phyloP scores from a whole-genome alignment of 768 basidiomycete species.

The Clitopilus hobsonii region DNA sequence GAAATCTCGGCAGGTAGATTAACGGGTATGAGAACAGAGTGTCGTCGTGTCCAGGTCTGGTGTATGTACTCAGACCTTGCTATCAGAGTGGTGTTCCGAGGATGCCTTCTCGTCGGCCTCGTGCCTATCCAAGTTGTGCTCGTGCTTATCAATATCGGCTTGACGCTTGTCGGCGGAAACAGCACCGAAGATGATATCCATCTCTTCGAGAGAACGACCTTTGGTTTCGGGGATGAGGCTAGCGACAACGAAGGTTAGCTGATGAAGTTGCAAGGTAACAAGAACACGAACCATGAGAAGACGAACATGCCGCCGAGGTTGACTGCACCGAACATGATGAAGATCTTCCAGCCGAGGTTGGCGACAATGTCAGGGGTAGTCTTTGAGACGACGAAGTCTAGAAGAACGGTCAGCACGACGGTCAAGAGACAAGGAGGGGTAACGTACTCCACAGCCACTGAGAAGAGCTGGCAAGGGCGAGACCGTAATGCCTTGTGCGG shows the following conservation, averaged over 20 bases:
- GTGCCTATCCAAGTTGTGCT: conserved; percentile 24
- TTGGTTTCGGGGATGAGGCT: conserved; percentile 62
- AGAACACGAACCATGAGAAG: conserved; percentile 52
- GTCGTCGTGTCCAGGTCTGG: too few species aligned
- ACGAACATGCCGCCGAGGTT: conserved; percentile 67
- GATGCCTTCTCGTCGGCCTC: neutral
- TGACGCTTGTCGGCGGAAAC: conserved; percentile 50
- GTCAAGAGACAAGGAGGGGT: neutral
- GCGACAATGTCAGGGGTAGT: conserved; percentile 62
- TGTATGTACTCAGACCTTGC: neutral
- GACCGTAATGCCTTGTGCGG: conserved; percentile 75
- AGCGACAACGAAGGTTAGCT: neutral
- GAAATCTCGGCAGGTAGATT: neutral
- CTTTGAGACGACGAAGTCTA: conserved; percentile 72
- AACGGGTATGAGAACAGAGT: neutral
- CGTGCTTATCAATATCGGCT: conserved; percentile 44
- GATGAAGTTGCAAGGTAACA: neutral
- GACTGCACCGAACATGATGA: conserved; percentile 72
- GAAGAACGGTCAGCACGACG: neutral
- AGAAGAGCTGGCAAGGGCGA: conserved; percentile 67
- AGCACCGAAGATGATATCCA: conserved; percentile 52
- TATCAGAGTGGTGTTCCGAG: neutral
- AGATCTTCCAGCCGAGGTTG: conserved; percentile 66
- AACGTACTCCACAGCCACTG: conserved; percentile 81
- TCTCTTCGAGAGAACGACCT: conserved; percentile 49